Base-by-base conservation (phyloP, 352 stramenopile genomes). In the Phytophthora rubi region DNA sequence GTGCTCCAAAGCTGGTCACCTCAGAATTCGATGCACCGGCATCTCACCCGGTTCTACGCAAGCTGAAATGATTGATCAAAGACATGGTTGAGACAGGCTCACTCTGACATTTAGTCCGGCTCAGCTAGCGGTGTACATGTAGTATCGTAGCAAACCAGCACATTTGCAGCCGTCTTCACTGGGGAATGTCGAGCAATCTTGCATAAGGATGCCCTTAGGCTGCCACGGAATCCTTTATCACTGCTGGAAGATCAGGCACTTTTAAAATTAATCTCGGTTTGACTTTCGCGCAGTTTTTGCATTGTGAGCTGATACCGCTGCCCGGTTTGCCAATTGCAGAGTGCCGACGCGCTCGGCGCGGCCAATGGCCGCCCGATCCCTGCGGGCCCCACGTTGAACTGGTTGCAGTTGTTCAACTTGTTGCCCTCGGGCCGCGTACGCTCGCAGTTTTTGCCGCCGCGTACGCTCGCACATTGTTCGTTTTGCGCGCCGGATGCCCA, bases 381-480 rank as follows among this genome's bases (percentile, higher is more conserved):
- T 66, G 59, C 35, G n/a, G 37, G 23, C 37, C 49, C 35, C 49
- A 45, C 48, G 23, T 53, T 59, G 59, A 59, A 51, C 53, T 42
- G 10, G 21, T 64, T 69, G 62, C 21, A 62, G 16, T 45, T 15
- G 26, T 28, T 28, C 23, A 28, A 39, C 33, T 39, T 39, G 35
- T 42, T 42, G 35, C 35, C 35, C 35, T 42, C 35, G 35, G 35
- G 53, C 35, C 53, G 6, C 32, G 53, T 45, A n/a, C 53, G 32
- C 30, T 56, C 10, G 45, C 18, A 49, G 15, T 35, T 51, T 21
- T 52, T 70, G 54, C 44, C 35, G 32, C 53, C 21, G 53, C 63
- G 63, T 70, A 70, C 63, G 63, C 63, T 70, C 63, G 63, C 63
- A 70, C 55, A 71, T 71, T 71, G 63, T 18, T 47, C 63, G 55